These are phyloP conservation scores for Sesbania bispinosa DNA, from an alignment of 306 rosid species.

Conservation along the genomic window DNA sequence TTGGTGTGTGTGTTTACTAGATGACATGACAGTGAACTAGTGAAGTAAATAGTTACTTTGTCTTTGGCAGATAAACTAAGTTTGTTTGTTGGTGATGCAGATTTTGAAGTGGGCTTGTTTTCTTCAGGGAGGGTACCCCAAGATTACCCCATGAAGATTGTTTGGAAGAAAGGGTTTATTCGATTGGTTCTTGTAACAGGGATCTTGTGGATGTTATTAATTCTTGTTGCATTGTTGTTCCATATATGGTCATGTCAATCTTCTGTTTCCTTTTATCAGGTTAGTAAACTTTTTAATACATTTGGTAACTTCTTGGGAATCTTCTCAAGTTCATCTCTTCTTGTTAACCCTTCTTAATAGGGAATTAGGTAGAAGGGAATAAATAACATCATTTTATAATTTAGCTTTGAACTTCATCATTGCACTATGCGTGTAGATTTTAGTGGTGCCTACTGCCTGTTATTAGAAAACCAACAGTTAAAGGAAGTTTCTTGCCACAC, in stretches of 20 bases:
- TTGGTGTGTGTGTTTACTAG: neutral
- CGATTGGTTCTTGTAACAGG: conserved; percentile 81
- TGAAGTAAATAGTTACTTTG: neutral
- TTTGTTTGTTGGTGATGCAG: conserved; percentile 45
- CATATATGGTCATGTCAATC: conserved; percentile 96
- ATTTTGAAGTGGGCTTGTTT: conserved; percentile 55
- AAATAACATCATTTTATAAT: neutral
- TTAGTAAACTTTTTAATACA: conserved; percentile 20
- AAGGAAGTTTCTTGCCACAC: neutral
- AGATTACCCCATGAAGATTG: conserved; percentile 71
- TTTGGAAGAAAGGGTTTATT: conserved; percentile 91
- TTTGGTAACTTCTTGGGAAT: conserved; percentile 10
- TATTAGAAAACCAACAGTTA: neutral
- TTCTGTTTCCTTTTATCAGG: conserved; percentile 79
- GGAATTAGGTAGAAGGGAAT: conserved; percentile 2
- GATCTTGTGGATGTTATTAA: conserved; percentile 86
- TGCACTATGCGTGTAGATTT: neutral
- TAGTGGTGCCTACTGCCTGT: neutral
- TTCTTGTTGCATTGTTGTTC: conserved; percentile 77
- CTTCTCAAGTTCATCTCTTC: conserved; percentile 9
- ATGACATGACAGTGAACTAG: neutral
- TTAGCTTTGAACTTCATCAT: conserved; percentile 8
- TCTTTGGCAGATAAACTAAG: neutral
- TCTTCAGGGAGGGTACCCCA: conserved; percentile 52
- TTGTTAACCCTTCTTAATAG: neutral